A percentile compares a stretch with the other conserved stretches of the same genome.
These are phyloP conservation scores for Alternaria panax DNA, from an alignment of 2,329 filamentous ascomycete species.

Conservation along the genomic window DNA sequence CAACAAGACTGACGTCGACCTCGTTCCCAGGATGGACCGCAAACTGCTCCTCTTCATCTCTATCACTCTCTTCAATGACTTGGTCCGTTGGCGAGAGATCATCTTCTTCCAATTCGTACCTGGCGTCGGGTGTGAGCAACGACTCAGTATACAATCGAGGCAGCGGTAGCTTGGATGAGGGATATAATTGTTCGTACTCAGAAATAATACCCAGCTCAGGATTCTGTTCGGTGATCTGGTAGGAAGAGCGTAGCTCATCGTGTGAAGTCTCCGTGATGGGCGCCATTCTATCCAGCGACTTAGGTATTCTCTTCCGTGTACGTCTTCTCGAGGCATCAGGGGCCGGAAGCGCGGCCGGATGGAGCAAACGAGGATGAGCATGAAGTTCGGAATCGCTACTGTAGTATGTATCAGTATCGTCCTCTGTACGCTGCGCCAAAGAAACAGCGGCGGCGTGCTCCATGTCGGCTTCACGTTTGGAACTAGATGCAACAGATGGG, in stretches of 20 bases:
- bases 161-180: background rate
- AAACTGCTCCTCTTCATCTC: constrained; percentile 1
- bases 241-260: constrained; percentile 21
- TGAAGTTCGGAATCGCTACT: constrained; percentile 19
- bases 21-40: constrained; percentile 8
- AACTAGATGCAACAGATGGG: constrained; percentile 10
- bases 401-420: constrained; percentile 12
- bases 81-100: constrained; percentile 23
- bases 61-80: background rate
- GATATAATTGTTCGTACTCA: constrained; percentile 20
- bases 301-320: constrained; percentile 21
- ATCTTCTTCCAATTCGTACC: constrained; percentile 18
- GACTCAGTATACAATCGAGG: constrained; percentile 10
- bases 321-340: constrained; percentile 9
- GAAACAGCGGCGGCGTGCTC: background rate
- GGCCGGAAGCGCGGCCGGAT: constrained; percentile 4
- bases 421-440: background rate
- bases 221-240: constrained; percentile 18
- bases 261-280: constrained; percentile 35
- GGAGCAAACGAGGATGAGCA: background rate
- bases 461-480: constrained; percentile 8
- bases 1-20: constrained; percentile 1
- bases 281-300: constrained; percentile 30
- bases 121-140: background rate
- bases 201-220: constrained; percentile 28